These are phyloP conservation scores for Phytophthora cryptogea DNA, from an alignment of 352 stramenopile species.

Conservation along the genomic window DNA sequence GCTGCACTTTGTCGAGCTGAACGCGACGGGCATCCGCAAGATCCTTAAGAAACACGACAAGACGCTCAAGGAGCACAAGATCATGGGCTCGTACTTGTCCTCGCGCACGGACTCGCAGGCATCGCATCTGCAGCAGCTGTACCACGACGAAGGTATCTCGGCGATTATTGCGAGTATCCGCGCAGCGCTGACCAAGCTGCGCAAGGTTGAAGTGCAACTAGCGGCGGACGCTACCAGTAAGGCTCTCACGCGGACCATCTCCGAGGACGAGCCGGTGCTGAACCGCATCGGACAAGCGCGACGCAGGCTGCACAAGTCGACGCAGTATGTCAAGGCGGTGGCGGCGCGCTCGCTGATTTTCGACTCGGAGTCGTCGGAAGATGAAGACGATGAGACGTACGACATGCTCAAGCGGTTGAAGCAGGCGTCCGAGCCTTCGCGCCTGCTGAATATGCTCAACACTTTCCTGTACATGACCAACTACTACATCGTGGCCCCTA, in stretches of 20 bases:
- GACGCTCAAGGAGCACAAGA: constrained; percentile 82
- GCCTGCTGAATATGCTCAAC: constrained; percentile 93
- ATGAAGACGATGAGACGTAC: constrained; percentile 78
- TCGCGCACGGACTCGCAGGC: constrained; percentile 83
- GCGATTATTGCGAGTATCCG: constrained; percentile 87
- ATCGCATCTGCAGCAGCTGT: constrained; percentile 84
- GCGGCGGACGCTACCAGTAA: constrained; percentile 28
- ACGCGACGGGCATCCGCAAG: constrained; percentile 87
- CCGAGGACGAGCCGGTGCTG: constrained; percentile 76
- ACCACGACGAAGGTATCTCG: constrained; percentile 89
- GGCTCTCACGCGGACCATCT: constrained; percentile 59
- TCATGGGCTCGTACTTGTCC: constrained; percentile 85
- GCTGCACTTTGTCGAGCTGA: constrained; percentile 87
- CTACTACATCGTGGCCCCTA: constrained; percentile 98
- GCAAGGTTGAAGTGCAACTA: constrained; percentile 53
- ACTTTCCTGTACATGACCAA: constrained; percentile 99
- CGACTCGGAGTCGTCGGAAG: constrained; percentile 78
- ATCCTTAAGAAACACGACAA: constrained; percentile 93
- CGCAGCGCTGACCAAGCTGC: constrained; percentile 63
- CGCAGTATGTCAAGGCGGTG: constrained; percentile 84
- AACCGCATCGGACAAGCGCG: constrained; percentile 70
- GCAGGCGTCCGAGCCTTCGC: constrained; percentile 63
- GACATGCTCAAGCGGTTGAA: constrained; percentile 56
- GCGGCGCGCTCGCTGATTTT: constrained; percentile 85
- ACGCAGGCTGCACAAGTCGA: constrained; percentile 76